These are phyloP conservation scores for Phytophthora pinifolia DNA, from an alignment of 352 stramenopile species.

Conservation along the genomic window DNA sequence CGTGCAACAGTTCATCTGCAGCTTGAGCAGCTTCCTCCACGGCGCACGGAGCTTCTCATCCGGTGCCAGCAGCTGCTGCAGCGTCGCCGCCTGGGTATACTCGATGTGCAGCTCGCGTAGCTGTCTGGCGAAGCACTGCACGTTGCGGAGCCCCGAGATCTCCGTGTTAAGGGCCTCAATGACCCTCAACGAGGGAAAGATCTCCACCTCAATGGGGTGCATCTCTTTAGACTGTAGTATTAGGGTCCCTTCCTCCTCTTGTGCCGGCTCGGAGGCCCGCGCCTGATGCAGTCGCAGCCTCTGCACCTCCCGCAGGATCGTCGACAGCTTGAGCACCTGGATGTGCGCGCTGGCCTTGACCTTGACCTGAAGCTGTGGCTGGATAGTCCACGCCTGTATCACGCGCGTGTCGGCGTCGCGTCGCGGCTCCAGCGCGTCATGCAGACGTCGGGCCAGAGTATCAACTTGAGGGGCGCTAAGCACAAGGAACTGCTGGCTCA, in stretches of 20 bases:
- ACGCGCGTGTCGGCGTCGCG: constrained; percentile 60
- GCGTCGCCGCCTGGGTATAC: constrained; percentile 48
- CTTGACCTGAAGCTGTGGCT: constrained; percentile 56
- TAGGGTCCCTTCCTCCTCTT: background rate
- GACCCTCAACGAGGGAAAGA: constrained; percentile 73
- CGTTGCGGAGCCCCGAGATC: constrained; percentile 37
- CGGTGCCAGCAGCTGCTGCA: constrained; percentile 51
- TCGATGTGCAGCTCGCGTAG: constrained; percentile 70
- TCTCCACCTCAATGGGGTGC: constrained; percentile 66
- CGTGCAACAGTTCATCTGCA: constrained; percentile 73
- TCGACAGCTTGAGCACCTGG: constrained; percentile 87
- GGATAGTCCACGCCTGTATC: constrained; percentile 78
- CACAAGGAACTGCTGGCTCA: constrained; percentile 64
- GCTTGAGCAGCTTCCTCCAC: constrained; percentile 52
- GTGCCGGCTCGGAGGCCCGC: constrained; percentile 16
- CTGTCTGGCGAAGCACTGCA: constrained; percentile 73
- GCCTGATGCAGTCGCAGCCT: constrained; percentile 65
- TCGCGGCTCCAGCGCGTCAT: constrained; percentile 74
- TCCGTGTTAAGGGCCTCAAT: constrained; percentile 67
- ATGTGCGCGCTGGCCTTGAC: constrained; percentile 79
- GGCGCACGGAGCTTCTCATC: background rate
- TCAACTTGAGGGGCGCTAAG: constrained; percentile 71
- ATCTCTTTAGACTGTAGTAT: background rate
- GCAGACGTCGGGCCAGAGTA: constrained; percentile 63
- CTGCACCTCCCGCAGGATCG: constrained; percentile 73